phyloP scores from a whole-genome alignment of 352 stramenopile genomes.

The Lagenidium sp. region DNA sequence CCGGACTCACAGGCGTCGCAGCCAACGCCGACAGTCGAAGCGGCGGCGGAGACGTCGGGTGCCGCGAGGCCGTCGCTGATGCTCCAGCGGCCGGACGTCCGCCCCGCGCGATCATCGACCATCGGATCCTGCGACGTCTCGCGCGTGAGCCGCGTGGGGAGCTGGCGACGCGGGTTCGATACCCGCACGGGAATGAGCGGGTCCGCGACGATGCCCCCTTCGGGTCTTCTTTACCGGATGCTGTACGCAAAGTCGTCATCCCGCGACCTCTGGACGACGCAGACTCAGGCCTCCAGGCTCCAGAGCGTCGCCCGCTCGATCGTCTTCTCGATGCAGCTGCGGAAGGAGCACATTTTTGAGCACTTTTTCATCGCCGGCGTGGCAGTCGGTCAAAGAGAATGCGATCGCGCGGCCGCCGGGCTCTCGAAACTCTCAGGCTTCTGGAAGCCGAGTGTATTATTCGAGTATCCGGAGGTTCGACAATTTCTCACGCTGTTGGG shows the following conservation, averaged over 20 bases:
- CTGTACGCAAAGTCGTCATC: slow-evolving; percentile 61
- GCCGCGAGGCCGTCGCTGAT: no score
- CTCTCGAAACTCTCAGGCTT: slow-evolving; percentile 27
- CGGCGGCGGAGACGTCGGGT: slow-evolving; percentile 9
- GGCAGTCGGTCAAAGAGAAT: slow-evolving; percentile 21
- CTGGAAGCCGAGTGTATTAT: slow-evolving; percentile 71
- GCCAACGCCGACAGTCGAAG: slow-evolving; percentile 1
- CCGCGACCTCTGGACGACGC: slow-evolving; percentile 47
- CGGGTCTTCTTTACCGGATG: slow-evolving; percentile 69
- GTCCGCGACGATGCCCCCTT: slow-evolving; percentile 27
- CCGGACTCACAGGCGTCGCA: neutral
- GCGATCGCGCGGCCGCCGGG: slow-evolving; percentile 14
- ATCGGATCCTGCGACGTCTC: slow-evolving; percentile 22
- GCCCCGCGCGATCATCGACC: slow-evolving; percentile 44
- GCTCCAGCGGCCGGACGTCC: slow-evolving; percentile 18
- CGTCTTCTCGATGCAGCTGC: slow-evolving; percentile 73
- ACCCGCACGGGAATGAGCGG: neutral
- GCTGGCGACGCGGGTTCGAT: slow-evolving; percentile 8
- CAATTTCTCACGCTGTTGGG: slow-evolving; percentile 3
- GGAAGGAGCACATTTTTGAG: slow-evolving; percentile 78
- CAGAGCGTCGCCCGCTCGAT: slow-evolving; percentile 61
- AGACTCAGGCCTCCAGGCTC: slow-evolving; percentile 31
- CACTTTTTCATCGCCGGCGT: slow-evolving; percentile 70
- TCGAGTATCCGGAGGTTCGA: slow-evolving; percentile 39
- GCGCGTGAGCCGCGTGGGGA: neutral